These are phyloP conservation scores for Scutellaria baicalensis DNA, from an alignment of 257 asterid genomes.

Conservation along the genomic window DNA sequence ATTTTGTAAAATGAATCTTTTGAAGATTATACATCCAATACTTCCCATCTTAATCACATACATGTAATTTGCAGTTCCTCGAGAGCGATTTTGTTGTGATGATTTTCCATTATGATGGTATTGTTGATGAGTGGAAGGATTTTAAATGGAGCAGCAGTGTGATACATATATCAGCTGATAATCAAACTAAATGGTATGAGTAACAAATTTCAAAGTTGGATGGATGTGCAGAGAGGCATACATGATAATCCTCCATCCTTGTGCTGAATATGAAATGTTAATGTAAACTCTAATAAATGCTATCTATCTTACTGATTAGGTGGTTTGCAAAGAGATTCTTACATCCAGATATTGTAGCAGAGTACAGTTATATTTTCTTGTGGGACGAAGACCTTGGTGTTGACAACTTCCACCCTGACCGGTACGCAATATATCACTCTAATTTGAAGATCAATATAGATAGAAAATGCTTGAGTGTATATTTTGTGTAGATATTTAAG, in stretches of 20 bases:
- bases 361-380: constrained; percentile 50
- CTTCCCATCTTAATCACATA: background rate
- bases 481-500: constrained; percentile 45
- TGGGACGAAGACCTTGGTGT: constrained; percentile 93
- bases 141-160: constrained; percentile 54
- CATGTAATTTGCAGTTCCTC: constrained; percentile 48
- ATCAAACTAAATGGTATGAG: constrained; percentile 83
- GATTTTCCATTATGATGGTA: constrained; percentile 89
- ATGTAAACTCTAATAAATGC: background rate
- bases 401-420: constrained; percentile 55
- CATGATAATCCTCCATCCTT: background rate
- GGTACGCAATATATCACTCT: constrained; percentile 29
- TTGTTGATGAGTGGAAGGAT: constrained; percentile 68
- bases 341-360: constrained; percentile 74
- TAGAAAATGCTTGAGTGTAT: too few species aligned
- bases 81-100: constrained; percentile 59
- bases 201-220: background rate
- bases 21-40: background rate
- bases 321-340: constrained; percentile 82
- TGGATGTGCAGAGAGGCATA: background rate
- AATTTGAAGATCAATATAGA: too few species aligned
- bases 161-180: constrained; percentile 58
- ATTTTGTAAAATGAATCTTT: background rate
- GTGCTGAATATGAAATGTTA: too few species aligned
- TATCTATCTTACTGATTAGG: constrained; percentile 32